Percentiles rank a stretch among this genome's conserved stretches.
phyloP scores from a whole-genome alignment of 2,329 filamentous ascomycete species.

The Aspergillus pseudoglaucus region DNA sequence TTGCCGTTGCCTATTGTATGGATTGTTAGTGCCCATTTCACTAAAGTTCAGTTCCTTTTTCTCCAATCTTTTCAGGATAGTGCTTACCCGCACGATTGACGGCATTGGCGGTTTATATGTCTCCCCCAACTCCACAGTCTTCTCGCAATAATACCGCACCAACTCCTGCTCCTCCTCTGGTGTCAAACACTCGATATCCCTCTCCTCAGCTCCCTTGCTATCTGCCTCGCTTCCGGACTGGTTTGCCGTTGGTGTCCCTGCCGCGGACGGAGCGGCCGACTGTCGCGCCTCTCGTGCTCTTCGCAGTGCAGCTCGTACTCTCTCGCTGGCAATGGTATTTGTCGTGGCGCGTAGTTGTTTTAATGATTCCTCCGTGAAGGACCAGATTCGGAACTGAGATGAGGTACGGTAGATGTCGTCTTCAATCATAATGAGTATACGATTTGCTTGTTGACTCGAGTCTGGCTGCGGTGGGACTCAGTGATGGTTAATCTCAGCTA shows the following conservation, averaged over 20 bases:
- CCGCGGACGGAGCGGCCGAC: slow-evolving; percentile 26
- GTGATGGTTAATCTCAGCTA: too few relatives aligned
- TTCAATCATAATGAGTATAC: slow-evolving; percentile 61
- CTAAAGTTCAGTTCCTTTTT: not conserved
- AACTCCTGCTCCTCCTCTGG: slow-evolving; percentile 76
- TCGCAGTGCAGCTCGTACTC: slow-evolving; percentile 53
- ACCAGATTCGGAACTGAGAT: slow-evolving; percentile 89
- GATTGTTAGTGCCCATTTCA: slow-evolving; percentile 1
- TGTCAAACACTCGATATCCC: slow-evolving; percentile 69
- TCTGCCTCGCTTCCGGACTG: slow-evolving; percentile 24
- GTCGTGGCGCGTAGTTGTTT: slow-evolving; percentile 67
- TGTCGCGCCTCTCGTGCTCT: slow-evolving; percentile 35
- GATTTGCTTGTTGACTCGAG: not conserved
- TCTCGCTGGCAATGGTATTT: slow-evolving; percentile 69
- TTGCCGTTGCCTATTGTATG: slow-evolving; percentile 60
- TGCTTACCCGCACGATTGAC: slow-evolving; percentile 52
- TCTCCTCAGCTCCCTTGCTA: slow-evolving; percentile 27
- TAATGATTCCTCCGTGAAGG: slow-evolving; percentile 70
- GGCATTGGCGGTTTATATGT: slow-evolving; percentile 53
- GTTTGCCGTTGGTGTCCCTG: slow-evolving; percentile 25
- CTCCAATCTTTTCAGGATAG: slow-evolving; percentile 8
- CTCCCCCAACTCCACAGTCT: slow-evolving; percentile 52
- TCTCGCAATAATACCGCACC: slow-evolving; percentile 69
- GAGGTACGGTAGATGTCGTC: slow-evolving; percentile 86
- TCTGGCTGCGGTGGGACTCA: not conserved